Evolutionary conservation across 1,284 basidiomycete species (phyloP).

Genomic region (Ceratobasidium papillatum): DNA sequence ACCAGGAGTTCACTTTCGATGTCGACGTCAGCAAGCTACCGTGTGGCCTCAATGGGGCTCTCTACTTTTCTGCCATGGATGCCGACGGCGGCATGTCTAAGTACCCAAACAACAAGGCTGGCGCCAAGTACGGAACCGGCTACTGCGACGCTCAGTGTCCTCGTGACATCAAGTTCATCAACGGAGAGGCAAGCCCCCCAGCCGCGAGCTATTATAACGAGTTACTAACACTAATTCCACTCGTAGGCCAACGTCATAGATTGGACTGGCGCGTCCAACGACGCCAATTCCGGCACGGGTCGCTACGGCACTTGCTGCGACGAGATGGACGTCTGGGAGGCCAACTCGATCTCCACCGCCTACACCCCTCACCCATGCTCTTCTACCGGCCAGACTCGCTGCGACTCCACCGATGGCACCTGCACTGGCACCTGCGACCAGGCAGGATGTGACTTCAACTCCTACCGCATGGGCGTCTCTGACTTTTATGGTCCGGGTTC

Average conservation of each 20-base stretch:
- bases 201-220: background rate
- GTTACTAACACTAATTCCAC: slow-evolving; percentile 51
- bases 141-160: slow-evolving; percentile 54
- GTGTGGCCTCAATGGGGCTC: slow-evolving; percentile 60
- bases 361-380: slow-evolving; percentile 54
- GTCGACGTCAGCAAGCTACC: slow-evolving; percentile 64
- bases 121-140: slow-evolving; percentile 50
- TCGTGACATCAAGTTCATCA: slow-evolving; percentile 65
- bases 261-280: slow-evolving; percentile 17
- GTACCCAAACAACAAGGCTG: slow-evolving; percentile 47
- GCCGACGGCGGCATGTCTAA: slow-evolving; percentile 46
- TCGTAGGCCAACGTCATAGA: slow-evolving; percentile 40
- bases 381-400: slow-evolving; percentile 31
- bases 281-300: slow-evolving; percentile 44
- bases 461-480: slow-evolving; percentile 61
- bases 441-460: slow-evolving; percentile 67
- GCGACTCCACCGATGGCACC: slow-evolving; percentile 43
- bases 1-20: slow-evolving; percentile 67
- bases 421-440: slow-evolving; percentile 51
- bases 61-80: slow-evolving; percentile 53
- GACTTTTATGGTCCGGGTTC: slow-evolving; percentile 59
- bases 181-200: slow-evolving; percentile 56
- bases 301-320: slow-evolving; percentile 43
- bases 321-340: slow-evolving; percentile 49
- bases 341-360: slow-evolving; percentile 60